Evolutionary conservation across 1,284 basidiomycete species (phyloP).

Genomic region (Fomitiporia mediterranea): DNA sequence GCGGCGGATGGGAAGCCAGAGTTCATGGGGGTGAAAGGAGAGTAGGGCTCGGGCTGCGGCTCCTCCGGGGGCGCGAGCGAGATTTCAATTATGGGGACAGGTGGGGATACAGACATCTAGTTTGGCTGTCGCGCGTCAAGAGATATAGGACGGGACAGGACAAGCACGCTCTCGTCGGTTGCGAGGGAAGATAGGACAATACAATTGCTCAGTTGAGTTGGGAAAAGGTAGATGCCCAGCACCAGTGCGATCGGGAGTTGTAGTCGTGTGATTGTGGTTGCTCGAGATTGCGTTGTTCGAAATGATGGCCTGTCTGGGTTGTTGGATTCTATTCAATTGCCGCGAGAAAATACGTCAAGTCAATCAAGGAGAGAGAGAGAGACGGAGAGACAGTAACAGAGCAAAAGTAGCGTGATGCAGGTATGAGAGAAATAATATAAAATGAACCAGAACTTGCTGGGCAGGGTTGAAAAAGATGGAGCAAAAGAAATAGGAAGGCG

Average conservation of each 20-base stretch:
- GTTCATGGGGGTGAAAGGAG: slow-evolving; percentile 42
- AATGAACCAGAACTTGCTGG: not conserved
- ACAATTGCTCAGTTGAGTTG: slow-evolving; percentile 16
- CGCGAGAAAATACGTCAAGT: slow-evolving; percentile 22
- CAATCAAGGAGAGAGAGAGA: slow-evolving; percentile 26
- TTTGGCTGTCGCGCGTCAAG: too few species aligned
- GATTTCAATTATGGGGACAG: slow-evolving; percentile 62
- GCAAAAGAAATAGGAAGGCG: slow-evolving; percentile 17
- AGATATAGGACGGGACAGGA: too few species aligned
- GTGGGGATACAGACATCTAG: slow-evolving; percentile 24
- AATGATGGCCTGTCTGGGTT: not conserved
- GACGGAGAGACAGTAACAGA: slow-evolving; percentile 26
- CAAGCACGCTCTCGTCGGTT: too few species aligned
- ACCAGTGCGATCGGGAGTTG: slow-evolving; percentile 29
- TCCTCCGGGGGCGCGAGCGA: slow-evolving; percentile 57
- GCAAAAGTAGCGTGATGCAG: slow-evolving; percentile 22
- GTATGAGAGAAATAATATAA: too few species aligned
- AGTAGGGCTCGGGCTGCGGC: slow-evolving; percentile 48
- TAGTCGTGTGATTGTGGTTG: not conserved
- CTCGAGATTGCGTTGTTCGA: not conserved
- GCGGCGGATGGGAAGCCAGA: slow-evolving; percentile 24
- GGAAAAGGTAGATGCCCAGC: slow-evolving; percentile 40
- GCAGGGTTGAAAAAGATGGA: slow-evolving; percentile 5
- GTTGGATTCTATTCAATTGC: not conserved
- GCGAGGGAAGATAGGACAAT: slow-evolving; percentile 17